Percentiles rank a stretch among this genome's conserved stretches.
Evolutionary conservation across 2,329 filamentous ascomycete genomes (phyloP).

Genomic region (Aspergillus sojae): DNA sequence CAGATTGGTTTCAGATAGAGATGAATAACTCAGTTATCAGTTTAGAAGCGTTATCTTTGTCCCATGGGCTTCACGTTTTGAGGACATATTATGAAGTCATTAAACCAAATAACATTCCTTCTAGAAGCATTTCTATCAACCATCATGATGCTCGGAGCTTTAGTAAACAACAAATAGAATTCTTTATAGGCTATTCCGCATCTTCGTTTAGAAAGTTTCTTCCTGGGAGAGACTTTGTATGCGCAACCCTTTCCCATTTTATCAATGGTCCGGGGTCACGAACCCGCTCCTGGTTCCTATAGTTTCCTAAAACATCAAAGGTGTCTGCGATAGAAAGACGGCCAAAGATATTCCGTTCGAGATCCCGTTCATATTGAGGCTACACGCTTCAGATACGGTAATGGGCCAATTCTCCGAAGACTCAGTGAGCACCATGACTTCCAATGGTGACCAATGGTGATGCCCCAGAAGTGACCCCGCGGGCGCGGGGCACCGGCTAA

Average conservation of each 20-base stretch:
- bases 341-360: background rate
- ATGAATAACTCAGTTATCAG: background rate
- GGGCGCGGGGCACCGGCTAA: slow-evolving; percentile 5
- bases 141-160: background rate
- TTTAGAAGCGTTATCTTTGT: background rate
- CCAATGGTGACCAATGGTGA: background rate
- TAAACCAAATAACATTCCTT: background rate
- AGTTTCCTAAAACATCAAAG: background rate
- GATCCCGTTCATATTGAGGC: background rate
- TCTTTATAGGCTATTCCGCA: background rate
- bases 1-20: background rate
- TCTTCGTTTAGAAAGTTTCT: background rate
- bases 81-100: background rate
- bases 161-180: background rate
- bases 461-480: background rate
- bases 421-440: background rate
- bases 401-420: background rate
- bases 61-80: background rate
- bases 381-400: background rate
- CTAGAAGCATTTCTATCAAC: background rate
- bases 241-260: background rate
- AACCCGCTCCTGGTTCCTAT: background rate
- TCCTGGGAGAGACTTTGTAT: background rate
- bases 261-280: background rate
- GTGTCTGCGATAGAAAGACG: background rate